Conservation (phyloP, 495 filamentous ascomycete genomes). For the Pyronema domesticum region DNA sequence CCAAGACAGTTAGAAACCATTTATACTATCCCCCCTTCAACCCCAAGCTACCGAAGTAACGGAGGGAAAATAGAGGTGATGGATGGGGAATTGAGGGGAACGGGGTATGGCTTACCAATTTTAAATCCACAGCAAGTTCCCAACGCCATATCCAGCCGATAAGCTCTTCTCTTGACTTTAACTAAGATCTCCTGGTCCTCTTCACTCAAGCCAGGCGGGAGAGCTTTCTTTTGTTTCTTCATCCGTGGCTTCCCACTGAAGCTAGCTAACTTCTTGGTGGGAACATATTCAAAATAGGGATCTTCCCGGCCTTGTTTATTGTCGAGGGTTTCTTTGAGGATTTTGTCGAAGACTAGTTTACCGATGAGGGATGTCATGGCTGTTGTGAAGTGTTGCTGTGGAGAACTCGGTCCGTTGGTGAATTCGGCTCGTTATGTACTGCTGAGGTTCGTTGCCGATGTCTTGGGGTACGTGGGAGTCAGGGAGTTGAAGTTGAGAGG, state of each 20-base stretch:
- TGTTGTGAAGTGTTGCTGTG: not conserved
- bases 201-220: conserved; percentile 52
- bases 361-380: conserved; percentile 37
- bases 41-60: too few relatives aligned
- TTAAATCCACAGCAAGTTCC: conserved; percentile 57
- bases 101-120: conserved; percentile 31
- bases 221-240: conserved; percentile 50
- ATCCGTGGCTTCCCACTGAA: conserved; percentile 32
- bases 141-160: conserved; percentile 60
- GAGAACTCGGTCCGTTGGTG: not conserved
- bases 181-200: conserved; percentile 67
- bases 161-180: conserved; percentile 62
- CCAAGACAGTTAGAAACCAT: not conserved
- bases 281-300: conserved; percentile 57
- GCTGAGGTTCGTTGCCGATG: not conserved
- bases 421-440: too few relatives aligned
- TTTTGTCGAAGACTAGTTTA: conserved; percentile 44
- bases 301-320: conserved; percentile 52
- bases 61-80: too few relatives aligned
- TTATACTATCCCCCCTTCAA: not conserved
- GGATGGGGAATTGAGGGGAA: too few relatives aligned
- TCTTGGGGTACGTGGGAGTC: not conserved
- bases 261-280: conserved; percentile 46
- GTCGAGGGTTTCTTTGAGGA: conserved; percentile 44
- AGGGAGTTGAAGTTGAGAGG: not conserved